Conservation (phyloP, 495 filamentous ascomycete species). For the Podospora australis region DNA sequence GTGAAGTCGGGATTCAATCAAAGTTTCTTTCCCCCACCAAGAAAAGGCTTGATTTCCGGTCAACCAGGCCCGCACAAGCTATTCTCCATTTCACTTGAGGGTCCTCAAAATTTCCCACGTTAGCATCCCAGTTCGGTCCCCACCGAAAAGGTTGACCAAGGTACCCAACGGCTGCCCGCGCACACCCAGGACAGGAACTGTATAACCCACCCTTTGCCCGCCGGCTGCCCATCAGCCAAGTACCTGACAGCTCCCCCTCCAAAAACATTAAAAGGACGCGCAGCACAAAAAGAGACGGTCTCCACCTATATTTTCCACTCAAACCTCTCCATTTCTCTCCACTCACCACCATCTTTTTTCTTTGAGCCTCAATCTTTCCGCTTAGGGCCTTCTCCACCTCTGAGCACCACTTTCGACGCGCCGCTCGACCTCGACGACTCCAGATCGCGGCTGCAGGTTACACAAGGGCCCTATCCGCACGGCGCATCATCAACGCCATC, state of each 20-base stretch:
- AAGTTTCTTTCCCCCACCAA: not conserved
- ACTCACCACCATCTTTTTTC: slow-evolving; percentile 26
- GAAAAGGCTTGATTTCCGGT: slow-evolving; percentile 6
- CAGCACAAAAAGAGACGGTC: slow-evolving; percentile 26
- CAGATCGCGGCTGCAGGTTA: slow-evolving; percentile 16
- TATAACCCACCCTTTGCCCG: slow-evolving; percentile 19
- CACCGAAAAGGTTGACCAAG: slow-evolving; percentile 4
- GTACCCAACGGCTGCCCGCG: slow-evolving; percentile 21
- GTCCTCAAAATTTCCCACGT: slow-evolving; percentile 20
- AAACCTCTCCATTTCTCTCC: slow-evolving; percentile 31
- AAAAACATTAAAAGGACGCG: slow-evolving; percentile 24
- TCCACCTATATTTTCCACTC: slow-evolving; percentile 31
- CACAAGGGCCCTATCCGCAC: slow-evolving; percentile 7
- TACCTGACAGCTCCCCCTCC: slow-evolving; percentile 20
- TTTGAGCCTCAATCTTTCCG: slow-evolving; percentile 32
- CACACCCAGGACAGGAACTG: slow-evolving; percentile 4
- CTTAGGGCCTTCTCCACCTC: slow-evolving; percentile 27
- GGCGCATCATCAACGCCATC: slow-evolving; percentile 16
- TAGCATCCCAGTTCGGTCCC: slow-evolving; percentile 9
- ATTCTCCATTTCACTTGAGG: slow-evolving; percentile 1
- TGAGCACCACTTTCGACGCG: slow-evolving; percentile 11
- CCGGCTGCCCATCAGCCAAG: slow-evolving; percentile 26
- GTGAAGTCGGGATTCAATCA: slow-evolving; percentile 5
- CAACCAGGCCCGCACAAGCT: not conserved
- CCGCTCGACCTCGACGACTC: slow-evolving; percentile 14